Evolutionary conservation across 2,329 filamentous ascomycete genomes (phyloP).

Genomic region (Colletotrichum agaves): DNA sequence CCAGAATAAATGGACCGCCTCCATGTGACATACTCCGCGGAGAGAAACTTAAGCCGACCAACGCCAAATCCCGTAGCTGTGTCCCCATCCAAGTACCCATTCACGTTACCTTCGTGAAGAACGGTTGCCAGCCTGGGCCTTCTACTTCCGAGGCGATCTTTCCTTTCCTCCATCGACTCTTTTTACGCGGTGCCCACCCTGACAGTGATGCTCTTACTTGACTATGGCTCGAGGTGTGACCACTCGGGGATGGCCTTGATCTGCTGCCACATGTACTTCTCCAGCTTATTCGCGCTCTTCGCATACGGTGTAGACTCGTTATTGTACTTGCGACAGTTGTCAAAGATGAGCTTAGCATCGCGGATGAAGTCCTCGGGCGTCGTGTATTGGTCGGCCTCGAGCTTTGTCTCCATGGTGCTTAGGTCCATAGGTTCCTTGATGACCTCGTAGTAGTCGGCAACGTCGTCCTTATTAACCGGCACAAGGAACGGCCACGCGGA

Average conservation of each 20-base stretch:
- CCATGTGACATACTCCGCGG: not conserved
- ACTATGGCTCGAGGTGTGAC: conserved; percentile 71
- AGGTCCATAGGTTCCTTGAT: conserved; percentile 99
- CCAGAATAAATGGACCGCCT: not conserved
- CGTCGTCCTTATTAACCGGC: conserved; percentile 94
- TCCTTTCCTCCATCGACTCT: too few species aligned
- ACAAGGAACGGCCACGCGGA: conserved; percentile 95
- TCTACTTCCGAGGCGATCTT: conserved; percentile 14
- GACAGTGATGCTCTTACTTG: conserved; percentile 31
- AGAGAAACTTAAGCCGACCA: conserved; percentile 6
- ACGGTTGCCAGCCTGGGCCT: conserved; percentile 1
- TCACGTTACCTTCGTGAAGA: conserved; percentile 17
- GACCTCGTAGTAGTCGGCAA: conserved; percentile 98
- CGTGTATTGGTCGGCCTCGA: conserved; percentile 91
- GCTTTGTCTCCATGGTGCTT: conserved; percentile 93
- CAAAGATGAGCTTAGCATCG: conserved; percentile 89
- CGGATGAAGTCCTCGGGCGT: conserved; percentile 92
- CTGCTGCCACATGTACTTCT: conserved; percentile 94
- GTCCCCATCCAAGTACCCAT: not conserved
- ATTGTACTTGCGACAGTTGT: conserved; percentile 97
- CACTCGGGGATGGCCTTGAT: conserved; percentile 94
- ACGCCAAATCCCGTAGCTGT: conserved; percentile 24
- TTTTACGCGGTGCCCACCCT: too few species aligned
- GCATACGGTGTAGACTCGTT: conserved; percentile 95
- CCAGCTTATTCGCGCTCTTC: conserved; percentile 93